phyloP scores from a whole-genome alignment of 148 eudicot species.

The Vaccinium darrowii region DNA sequence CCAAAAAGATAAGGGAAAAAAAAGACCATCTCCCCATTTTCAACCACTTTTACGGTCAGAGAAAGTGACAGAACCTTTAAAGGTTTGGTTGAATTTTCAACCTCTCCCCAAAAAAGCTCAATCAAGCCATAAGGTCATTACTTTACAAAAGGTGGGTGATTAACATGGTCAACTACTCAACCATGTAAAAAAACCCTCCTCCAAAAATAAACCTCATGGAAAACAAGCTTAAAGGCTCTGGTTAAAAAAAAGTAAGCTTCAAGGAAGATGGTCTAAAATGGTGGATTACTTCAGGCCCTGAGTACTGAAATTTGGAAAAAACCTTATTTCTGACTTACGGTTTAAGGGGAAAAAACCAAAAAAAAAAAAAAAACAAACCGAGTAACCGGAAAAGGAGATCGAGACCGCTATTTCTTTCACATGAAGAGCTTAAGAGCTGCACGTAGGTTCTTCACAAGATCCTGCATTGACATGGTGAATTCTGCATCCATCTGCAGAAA shows the following conservation, averaged over 20 bases:
- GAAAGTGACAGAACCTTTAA: constrained; percentile 1
- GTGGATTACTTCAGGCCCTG: constrained; percentile 23
- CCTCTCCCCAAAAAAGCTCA: constrained; percentile 19
- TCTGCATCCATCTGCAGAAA: constrained; percentile 56
- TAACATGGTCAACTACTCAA: constrained; percentile 38
- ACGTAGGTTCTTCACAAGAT: constrained; percentile 51
- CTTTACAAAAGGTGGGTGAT: constrained; percentile 44
- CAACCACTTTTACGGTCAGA: constrained; percentile 14
- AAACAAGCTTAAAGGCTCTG: constrained; percentile 27
- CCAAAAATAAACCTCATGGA: constrained; percentile 54
- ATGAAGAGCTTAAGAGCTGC: constrained; percentile 30
- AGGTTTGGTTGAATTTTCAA: constrained; percentile 18
- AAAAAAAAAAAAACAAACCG: no score
- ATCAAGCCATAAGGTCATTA: constrained; percentile 31
- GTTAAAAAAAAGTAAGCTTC: neutral
- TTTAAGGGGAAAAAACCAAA: neutral
- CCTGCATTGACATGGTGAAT: constrained; percentile 48
- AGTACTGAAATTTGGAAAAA: constrained; percentile 14
- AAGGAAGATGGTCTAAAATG: constrained; percentile 20
- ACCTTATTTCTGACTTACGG: neutral
- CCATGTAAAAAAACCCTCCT: constrained; percentile 61
- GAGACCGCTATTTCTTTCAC: constrained; percentile 17
- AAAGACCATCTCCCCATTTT: constrained; percentile 11
- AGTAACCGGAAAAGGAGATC: neutral
- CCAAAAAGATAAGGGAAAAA: constrained; percentile 10